phyloP scores from a whole-genome alignment of 2,329 filamentous ascomycete species.

The Exophiala bonariae region DNA sequence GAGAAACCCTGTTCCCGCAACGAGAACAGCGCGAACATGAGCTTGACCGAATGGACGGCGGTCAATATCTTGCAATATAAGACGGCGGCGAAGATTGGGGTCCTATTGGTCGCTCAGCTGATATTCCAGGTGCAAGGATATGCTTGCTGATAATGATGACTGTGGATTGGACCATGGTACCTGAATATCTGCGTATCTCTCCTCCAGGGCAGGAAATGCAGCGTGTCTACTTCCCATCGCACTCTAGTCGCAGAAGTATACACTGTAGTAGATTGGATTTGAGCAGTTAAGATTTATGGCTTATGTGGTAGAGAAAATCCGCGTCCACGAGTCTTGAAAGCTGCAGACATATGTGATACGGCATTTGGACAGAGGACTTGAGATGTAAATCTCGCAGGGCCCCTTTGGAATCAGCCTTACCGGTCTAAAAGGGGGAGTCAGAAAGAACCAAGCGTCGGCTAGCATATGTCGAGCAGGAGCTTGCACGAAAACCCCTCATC shows the following conservation, averaged over 20 bases:
- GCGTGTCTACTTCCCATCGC: too few species aligned
- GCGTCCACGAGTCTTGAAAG: too few species aligned
- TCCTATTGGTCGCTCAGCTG: slow-evolving; percentile 1
- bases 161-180: too few species aligned
- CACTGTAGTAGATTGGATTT: too few species aligned
- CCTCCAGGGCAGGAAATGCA: background rate
- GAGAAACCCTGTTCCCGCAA: slow-evolving; percentile 84
- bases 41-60: slow-evolving; percentile 56
- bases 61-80: slow-evolving; percentile 8
- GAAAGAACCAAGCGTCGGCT: background rate
- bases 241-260: too few species aligned
- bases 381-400: too few species aligned
- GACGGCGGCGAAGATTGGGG: slow-evolving; percentile 10
- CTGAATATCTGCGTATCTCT: background rate
- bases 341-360: too few species aligned
- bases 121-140: background rate
- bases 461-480: slow-evolving; percentile 1
- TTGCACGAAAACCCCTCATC: background rate
- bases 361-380: too few species aligned
- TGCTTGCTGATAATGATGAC: too few species aligned
- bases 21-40: slow-evolving; percentile 72
- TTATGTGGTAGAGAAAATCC: too few species aligned
- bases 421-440: background rate
- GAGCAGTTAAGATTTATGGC: too few species aligned
- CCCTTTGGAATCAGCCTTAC: slow-evolving; percentile 3